Base-by-base conservation (phyloP, 106 monocot species). In the Platanthera zijinensis region DNA sequence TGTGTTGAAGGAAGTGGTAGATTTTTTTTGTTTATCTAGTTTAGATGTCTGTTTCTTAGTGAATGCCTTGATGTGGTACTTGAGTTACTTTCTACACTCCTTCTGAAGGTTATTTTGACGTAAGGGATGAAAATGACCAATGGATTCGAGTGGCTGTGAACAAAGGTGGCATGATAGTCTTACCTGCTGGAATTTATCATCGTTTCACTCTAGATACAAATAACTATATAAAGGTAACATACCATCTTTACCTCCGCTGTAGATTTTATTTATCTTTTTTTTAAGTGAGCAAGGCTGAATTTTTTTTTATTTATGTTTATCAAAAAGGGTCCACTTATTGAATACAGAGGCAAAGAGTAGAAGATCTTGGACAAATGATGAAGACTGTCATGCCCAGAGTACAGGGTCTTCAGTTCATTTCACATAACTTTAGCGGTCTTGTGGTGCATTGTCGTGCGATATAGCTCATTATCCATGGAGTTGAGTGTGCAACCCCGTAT, bases 161-260 rank as follows among this genome's bases (percentile, higher is more conserved):
- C 79, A 91, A 91, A 75, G 97, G 97, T 10, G 94, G 91, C 18
- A 80, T 97, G 97, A 91, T 97, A 57, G 89, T 97, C 71, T 83
- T 97, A 30, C 97, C 94, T 79, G 97, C 94, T 64, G 97, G 97
- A 79, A 92, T 97, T 46, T 97, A 97, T 78, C 94, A 97, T 84
- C 87, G 97, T 18, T 97, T 97, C 79, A 90, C 97, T 17, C 82
- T 97, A 39, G 97, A 97, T 75, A 61, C 89, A 46, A 48, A 82
- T 39, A 94, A 97, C 81, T 92, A 94, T 74, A 92, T 97, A 54
- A 97, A 97, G 94, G 97, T 97, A 53, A 72, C 21, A 13, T 77
- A 75, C 4, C 45, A 62, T 62, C 8, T 61, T 61, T 61, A 21
- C 19, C 18, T 7, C 18, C 17, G 6, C 14, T 61, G 3, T 6